Percentiles rank a stretch among this genome's conserved stretches.
These are phyloP conservation scores for Gaultheria prostrata DNA, from an alignment of 148 eudicot species.

Conservation along the genomic window DNA sequence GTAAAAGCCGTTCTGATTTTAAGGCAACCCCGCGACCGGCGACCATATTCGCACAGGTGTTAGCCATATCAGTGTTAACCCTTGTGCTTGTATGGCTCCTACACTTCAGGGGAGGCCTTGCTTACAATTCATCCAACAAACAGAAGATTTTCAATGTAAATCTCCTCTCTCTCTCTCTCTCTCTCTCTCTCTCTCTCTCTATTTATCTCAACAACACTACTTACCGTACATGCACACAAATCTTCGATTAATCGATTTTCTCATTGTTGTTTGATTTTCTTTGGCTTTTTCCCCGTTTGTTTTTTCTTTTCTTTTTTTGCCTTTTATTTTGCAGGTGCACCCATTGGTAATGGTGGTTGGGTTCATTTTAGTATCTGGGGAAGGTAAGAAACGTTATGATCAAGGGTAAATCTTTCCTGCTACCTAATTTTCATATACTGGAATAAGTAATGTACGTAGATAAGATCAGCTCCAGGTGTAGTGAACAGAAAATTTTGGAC, in stretches of 20 bases:
- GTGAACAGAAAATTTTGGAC: not conserved
- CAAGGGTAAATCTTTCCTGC: not conserved
- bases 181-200: not conserved
- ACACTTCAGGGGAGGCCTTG: conserved; percentile 54
- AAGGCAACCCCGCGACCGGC: conserved; percentile 24
- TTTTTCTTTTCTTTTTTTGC: not conserved
- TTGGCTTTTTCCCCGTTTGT: too few species aligned
- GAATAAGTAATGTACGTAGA: not conserved
- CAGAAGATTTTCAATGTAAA: conserved; percentile 58
- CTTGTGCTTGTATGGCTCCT: conserved; percentile 59
- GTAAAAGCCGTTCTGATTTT: conserved; percentile 23
- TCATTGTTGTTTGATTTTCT: not conserved
- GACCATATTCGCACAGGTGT: conserved; percentile 44
- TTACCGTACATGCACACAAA: not conserved
- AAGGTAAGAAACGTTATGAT: conserved; percentile 35
- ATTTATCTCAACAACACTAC: not conserved
- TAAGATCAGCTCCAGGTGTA: not conserved
- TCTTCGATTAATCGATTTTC: not conserved
- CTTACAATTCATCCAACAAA: conserved; percentile 41
- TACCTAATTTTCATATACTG: not conserved
- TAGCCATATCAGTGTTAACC: conserved; percentile 31
- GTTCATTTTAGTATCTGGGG: conserved; percentile 38
- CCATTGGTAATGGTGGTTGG: conserved; percentile 55
- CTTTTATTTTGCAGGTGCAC: conserved; percentile 40
- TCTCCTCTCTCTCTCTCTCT: not conserved